Base-by-base conservation (phyloP, 495 filamentous ascomycete species). In the Talaromyces adpressus region DNA sequence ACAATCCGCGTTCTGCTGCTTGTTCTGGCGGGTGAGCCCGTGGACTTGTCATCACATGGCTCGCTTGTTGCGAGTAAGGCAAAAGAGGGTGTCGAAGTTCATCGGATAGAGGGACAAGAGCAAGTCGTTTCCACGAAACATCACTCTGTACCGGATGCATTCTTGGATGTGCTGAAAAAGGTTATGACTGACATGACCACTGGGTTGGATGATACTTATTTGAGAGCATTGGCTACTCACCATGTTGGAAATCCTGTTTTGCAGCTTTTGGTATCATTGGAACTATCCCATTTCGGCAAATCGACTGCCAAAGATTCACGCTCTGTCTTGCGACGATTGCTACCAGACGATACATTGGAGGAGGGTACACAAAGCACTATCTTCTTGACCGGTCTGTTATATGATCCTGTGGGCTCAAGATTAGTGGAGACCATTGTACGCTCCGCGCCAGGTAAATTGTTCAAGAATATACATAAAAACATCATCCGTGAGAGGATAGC, bases 191-290 rank as follows among this genome's bases (percentile, higher is more conserved):
- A 91, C 62, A 90, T 87, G 62, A 82, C 90, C 12, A 80, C 85
- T 2, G 84, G 79, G 18, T 76, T 97, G 30, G 89, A 89, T 68
- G 80, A 88, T 2, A 88, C 87, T 4, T 87, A 88, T 67, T 79
- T 97, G 4, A 83, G 91, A 12, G 85, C 91, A 3, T 74, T 98
- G 60, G 91, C 94, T 1, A 89, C 86, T 6, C 93, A 98, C 70
- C 90, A 89, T 1, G 89, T 91, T 8, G 94, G 90, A 23, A 96
- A 96, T 66, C 94, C 94, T 0, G 87, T 91, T 2, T 79, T 98
- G 3, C 95, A 97, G 68, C 81, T 98, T 1, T 73, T 98, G 36
- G 73, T 98, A 0, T 90, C 91, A 65, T 76, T 98, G 29, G 94
- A 98, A 68, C 80, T 97, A 34, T 80, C 84, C 0, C 81, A 89